A percentile compares a stretch with the other conserved stretches of the same genome.
These are phyloP conservation scores for Corrigiola litoralis DNA, from an alignment of 179 eudicot genomes.

Conservation along the genomic window DNA sequence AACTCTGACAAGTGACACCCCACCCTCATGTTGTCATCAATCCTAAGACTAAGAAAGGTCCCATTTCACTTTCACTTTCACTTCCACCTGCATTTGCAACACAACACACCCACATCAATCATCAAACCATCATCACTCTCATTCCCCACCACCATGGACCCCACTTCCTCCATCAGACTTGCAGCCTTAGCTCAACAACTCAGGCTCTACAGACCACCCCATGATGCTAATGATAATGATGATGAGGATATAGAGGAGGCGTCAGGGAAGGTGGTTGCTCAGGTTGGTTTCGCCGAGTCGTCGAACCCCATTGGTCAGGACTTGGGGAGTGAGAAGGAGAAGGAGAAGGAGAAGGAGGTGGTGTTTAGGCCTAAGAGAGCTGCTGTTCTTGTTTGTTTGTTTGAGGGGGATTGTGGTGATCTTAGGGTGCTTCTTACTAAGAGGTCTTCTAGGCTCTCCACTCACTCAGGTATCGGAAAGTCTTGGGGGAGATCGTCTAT, in stretches of 20 bases:
- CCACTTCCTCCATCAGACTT: slow-evolving; percentile 36
- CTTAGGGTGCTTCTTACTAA: slow-evolving; percentile 83
- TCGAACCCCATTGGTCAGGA: slow-evolving; percentile 40
- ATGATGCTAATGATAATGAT: slow-evolving; percentile 16
- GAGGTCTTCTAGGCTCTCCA: slow-evolving; percentile 76
- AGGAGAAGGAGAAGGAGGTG: background rate
- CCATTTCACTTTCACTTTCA: slow-evolving; percentile 14
- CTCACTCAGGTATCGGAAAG: slow-evolving; percentile 89
- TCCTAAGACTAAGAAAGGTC: slow-evolving; percentile 21
- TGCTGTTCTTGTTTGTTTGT: slow-evolving; percentile 80
- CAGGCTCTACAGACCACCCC: slow-evolving; percentile 65
- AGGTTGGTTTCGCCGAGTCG: slow-evolving; percentile 71
- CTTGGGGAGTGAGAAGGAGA: slow-evolving; percentile 18
- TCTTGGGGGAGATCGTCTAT: background rate
- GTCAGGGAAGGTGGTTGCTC: slow-evolving; percentile 51
- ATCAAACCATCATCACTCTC: slow-evolving; percentile 11
- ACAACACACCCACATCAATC: background rate
- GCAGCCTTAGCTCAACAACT: slow-evolving; percentile 58
- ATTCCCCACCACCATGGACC: background rate
- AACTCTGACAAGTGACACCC: too few relatives aligned
- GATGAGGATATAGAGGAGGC: slow-evolving; percentile 32
- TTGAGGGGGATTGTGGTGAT: slow-evolving; percentile 59
- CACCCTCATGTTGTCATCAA: slow-evolving; percentile 20
- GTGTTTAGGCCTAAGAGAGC: slow-evolving; percentile 61
- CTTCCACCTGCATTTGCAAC: too few relatives aligned